Base-by-base conservation (phyloP, 805 yeast species). In the Candida loeiensis region DNA sequence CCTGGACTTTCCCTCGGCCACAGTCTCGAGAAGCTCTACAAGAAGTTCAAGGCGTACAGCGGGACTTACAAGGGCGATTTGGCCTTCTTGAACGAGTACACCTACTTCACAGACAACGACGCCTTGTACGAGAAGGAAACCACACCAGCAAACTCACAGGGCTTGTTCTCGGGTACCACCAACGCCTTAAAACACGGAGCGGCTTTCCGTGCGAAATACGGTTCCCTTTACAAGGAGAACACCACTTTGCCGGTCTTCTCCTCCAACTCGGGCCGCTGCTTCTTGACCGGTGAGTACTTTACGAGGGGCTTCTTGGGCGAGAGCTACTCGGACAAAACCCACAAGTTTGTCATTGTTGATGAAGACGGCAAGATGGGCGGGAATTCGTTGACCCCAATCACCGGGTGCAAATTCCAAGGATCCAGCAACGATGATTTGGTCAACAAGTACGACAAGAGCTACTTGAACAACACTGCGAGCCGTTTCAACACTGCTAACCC, bases 231-330 rank as follows among this genome's bases (percentile, higher is more conserved):
- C 56, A 55, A 66, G 31, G 54, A 54, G 2, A 54, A 58, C 31
- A 30, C 57, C 2, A 45, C 54, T 3, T 55, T 79, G 22, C 79
- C 77, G 5, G 64, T 82, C 27, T 82, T 79, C 53, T 55, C 80
- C 5, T 73, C 82, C 9, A 75, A 76, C 37, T 73, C 76, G 34
- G 70, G 73, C 43, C 68, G 88, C 45, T 76, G 76, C 22, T 69
- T 73, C 45, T 76, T 73, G 43, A 74, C 83, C 28, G 74, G 83
- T 5, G 56, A 64, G 24, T 62, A 66, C 49, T 82, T 81, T 53
- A 78, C 82, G 7, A 61, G 73, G 45, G 89, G 86, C 0, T 81
- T 82, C 58, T 64, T 77, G 50, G 74, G 75, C 9, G 66, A 65
- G 39, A 61, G 67, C 42, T 69, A 62, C 53, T 54, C 67, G 15